Conservation (phyloP, 139 green algal species). For the Limnomonas spitsbergensis region DNA sequence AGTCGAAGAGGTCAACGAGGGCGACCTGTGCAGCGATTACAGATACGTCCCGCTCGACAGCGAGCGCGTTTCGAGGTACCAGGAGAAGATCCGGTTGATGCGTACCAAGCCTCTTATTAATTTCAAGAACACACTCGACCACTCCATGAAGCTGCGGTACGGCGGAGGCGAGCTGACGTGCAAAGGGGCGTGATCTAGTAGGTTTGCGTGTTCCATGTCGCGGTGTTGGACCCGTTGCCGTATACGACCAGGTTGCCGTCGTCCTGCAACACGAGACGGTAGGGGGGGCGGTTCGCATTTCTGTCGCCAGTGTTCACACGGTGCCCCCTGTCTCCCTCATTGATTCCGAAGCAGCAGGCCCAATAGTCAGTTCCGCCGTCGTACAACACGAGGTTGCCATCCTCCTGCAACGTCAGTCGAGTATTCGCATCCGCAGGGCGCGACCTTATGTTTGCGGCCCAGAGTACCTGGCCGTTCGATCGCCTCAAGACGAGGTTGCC, state of each 20-base stretch:
- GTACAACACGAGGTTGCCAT: not conserved
- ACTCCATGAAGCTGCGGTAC: constrained; percentile 15
- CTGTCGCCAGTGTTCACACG: not conserved
- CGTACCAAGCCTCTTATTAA: constrained; percentile 16
- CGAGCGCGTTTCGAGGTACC: constrained; percentile 12
- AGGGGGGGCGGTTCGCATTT: not conserved
- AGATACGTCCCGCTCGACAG: constrained; percentile 16
- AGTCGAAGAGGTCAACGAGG: constrained; percentile 15
- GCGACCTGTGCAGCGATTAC: constrained; percentile 16
- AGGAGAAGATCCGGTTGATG: constrained; percentile 14
- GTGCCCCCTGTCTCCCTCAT: not conserved
- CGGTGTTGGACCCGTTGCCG: too few relatives aligned
- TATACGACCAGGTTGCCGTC: constrained; percentile 3
- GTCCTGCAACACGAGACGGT: not conserved
- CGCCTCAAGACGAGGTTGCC: too few relatives aligned
- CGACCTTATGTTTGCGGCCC: too few relatives aligned
- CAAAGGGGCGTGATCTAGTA: too few relatives aligned
- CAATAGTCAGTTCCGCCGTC: not conserved
- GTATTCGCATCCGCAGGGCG: too few relatives aligned
- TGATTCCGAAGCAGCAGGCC: not conserved
- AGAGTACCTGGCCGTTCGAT: too few relatives aligned
- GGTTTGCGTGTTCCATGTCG: too few relatives aligned
- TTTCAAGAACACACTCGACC: constrained; percentile 18
- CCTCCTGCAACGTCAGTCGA: not conserved
- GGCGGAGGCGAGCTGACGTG: too few relatives aligned